Evolutionary conservation across 352 stramenopile species (phyloP).

Genomic region (Nothophytophthora sp.): DNA sequence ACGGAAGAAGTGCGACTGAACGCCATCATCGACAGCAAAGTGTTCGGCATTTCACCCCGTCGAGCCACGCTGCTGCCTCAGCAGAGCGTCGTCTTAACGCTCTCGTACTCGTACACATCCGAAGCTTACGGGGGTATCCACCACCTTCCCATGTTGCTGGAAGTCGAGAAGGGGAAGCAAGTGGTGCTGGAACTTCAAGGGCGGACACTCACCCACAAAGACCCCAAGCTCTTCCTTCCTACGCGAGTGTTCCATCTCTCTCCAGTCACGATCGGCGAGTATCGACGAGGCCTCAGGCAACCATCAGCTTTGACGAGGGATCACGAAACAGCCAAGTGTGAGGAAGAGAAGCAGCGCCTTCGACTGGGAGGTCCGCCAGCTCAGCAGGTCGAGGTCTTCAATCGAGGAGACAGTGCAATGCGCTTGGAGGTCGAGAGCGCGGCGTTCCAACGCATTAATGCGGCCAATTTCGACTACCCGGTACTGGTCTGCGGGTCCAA

Average conservation of each 20-base stretch:
- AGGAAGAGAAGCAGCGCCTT: constrained; percentile 6
- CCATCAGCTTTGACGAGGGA: constrained; percentile 7
- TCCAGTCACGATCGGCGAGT: constrained; percentile 77
- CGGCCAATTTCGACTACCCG: constrained; percentile 48
- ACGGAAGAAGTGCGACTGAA: constrained; percentile 72
- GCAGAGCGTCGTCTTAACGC: constrained; percentile 59
- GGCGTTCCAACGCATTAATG: constrained; percentile 57
- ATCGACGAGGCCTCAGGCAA: constrained; percentile 24
- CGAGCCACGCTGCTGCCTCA: constrained; percentile 53
- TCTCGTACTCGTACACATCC: constrained; percentile 74
- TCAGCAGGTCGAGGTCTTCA: constrained; percentile 81
- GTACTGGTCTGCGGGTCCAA: constrained; percentile 53
- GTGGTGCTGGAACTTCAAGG: constrained; percentile 86
- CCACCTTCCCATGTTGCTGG: constrained; percentile 83
- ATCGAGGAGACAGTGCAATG: constrained; percentile 68
- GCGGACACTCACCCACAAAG: constrained; percentile 58
- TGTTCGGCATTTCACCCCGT: constrained; percentile 64
- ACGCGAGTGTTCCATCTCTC: constrained; percentile 58
- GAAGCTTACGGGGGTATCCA: constrained; percentile 83
- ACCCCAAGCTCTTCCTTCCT: constrained; percentile 75
- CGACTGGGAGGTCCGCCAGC: constrained; percentile 36
- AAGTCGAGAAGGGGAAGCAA: constrained; percentile 91
- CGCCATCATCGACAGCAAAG: constrained; percentile 80
- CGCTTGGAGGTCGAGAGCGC: constrained; percentile 64
- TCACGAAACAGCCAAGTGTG: constrained; percentile 1